These are phyloP conservation scores for Penicillium sp. DNA, from an alignment of 2,329 filamentous ascomycete species.

Conservation along the genomic window DNA sequence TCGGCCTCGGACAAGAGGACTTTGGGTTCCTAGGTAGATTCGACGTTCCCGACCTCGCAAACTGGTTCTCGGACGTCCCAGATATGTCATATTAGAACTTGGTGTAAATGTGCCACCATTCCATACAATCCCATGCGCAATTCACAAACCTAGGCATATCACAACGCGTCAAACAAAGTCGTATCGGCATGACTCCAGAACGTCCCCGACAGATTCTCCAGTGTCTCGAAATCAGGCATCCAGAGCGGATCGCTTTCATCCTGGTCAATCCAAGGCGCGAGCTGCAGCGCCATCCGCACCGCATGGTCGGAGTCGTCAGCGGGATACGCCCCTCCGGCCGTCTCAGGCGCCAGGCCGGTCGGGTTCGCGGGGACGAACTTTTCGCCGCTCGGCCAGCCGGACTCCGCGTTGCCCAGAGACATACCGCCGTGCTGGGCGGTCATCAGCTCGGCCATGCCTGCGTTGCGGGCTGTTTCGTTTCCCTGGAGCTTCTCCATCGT, in stretches of 20 bases:
- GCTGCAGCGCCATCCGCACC: slow-evolving; percentile 39
- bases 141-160: no score
- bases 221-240: slow-evolving; percentile 42
- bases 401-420: slow-evolving; percentile 7
- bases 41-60: slow-evolving; percentile 24
- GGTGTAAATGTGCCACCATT: not conserved
- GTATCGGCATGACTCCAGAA: slow-evolving; percentile 31
- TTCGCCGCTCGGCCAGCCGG: slow-evolving; percentile 18
- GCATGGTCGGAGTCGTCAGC: slow-evolving; percentile 32
- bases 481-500: slow-evolving; percentile 48
- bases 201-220: slow-evolving; percentile 32
- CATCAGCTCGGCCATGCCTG: slow-evolving; percentile 43
- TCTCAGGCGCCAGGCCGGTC: slow-evolving; percentile 13
- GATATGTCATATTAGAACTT: slow-evolving; percentile 2
- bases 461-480: slow-evolving; percentile 33
- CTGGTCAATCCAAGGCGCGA: slow-evolving; percentile 43
- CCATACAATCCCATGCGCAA: no score
- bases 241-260: slow-evolving; percentile 36
- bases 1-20: slow-evolving; percentile 21
- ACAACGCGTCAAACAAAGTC: slow-evolving; percentile 31
- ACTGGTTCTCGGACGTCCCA: slow-evolving; percentile 22
- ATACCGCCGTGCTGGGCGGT: slow-evolving; percentile 33
- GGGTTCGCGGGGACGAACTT: slow-evolving; percentile 13
- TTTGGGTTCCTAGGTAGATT: slow-evolving; percentile 24
- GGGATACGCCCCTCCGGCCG: slow-evolving; percentile 11